These are phyloP conservation scores for Nannizzia gypsea DNA, from an alignment of 2,329 filamentous ascomycete species.

Conservation along the genomic window DNA sequence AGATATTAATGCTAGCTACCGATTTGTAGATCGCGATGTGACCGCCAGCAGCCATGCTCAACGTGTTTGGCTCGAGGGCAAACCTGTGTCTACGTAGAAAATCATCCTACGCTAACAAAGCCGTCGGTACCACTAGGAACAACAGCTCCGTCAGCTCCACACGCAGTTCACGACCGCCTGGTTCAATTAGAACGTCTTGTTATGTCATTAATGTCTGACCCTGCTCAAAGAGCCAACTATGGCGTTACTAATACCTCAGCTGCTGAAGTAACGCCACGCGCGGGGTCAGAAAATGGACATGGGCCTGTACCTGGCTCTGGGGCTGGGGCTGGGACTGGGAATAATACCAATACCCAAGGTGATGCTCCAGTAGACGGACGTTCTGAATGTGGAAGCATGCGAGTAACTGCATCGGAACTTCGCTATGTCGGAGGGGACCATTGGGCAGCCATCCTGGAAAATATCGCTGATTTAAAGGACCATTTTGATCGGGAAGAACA, in stretches of 20 bases:
- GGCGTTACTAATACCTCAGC: neutral
- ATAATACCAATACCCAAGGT: neutral
- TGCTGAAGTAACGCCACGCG: neutral
- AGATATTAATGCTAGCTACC: neutral
- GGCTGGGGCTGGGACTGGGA: neutral
- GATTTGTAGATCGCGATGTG: constrained; percentile 41
- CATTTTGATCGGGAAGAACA: constrained; percentile 18
- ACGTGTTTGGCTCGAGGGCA: constrained; percentile 46
- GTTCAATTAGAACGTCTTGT: neutral
- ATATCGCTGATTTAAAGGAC: constrained; percentile 17
- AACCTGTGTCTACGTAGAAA: constrained; percentile 42
- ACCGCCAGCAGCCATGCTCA: constrained; percentile 45
- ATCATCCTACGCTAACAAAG: constrained; percentile 21
- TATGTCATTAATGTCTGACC: constrained; percentile 2
- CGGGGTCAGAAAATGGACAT: neutral
- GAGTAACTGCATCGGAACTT: neutral
- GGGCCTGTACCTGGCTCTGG: neutral
- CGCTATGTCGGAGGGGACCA: constrained; percentile 21
- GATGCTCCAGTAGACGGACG: neutral
- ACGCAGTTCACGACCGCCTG: constrained; percentile 11
- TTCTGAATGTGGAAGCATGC: constrained; percentile 5
- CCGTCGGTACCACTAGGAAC: constrained; percentile 36
- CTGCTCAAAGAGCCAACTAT: constrained; percentile 8
- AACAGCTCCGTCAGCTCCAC: constrained; percentile 10
- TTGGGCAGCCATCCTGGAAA: constrained; percentile 21